Evolutionary conservation across 2,329 filamentous ascomycete species (phyloP).

Genomic region (Cladosporium sp.): DNA sequence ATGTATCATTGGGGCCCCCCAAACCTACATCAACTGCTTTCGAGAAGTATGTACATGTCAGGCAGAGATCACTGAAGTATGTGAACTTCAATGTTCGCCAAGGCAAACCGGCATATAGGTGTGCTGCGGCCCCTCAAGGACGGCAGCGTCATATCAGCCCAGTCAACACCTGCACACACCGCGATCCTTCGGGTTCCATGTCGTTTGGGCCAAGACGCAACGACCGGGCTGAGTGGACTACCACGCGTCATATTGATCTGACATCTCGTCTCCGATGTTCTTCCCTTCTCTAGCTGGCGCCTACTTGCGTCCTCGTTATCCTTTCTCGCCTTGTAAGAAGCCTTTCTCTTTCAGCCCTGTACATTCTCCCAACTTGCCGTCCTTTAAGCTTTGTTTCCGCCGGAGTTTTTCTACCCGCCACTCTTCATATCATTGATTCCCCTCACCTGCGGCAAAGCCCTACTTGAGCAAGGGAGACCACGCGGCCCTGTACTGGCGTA

Average conservation of each 20-base stretch:
- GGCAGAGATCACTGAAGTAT: not conserved
- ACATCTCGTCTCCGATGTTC: conserved; percentile 6
- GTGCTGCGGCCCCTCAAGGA: not conserved
- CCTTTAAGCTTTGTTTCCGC: not conserved
- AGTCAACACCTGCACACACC: not conserved
- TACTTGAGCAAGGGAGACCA: conserved; percentile 1
- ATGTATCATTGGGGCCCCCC: not conserved
- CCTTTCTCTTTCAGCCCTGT: not conserved
- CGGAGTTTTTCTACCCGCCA: not conserved
- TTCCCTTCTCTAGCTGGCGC: not conserved
- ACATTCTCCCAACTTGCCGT: not conserved
- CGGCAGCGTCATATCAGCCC: not conserved
- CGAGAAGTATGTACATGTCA: not conserved
- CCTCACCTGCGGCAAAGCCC: conserved; percentile 2
- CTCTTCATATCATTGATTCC: conserved; percentile 3
- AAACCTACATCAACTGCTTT: not conserved
- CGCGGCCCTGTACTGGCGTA: not conserved
- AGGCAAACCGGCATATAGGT: not conserved
- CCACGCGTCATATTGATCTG: conserved; percentile 14
- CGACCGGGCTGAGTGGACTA: conserved; percentile 5
- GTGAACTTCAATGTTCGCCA: not conserved
- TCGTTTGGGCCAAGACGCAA: conserved; percentile 16
- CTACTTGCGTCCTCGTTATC: not conserved
- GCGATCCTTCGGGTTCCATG: not conserved
- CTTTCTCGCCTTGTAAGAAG: not conserved